Evolutionary conservation across 306 rosid species (phyloP), one percentile per base, ranked within the genome.

Genomic region (Inga laurina): DNA sequence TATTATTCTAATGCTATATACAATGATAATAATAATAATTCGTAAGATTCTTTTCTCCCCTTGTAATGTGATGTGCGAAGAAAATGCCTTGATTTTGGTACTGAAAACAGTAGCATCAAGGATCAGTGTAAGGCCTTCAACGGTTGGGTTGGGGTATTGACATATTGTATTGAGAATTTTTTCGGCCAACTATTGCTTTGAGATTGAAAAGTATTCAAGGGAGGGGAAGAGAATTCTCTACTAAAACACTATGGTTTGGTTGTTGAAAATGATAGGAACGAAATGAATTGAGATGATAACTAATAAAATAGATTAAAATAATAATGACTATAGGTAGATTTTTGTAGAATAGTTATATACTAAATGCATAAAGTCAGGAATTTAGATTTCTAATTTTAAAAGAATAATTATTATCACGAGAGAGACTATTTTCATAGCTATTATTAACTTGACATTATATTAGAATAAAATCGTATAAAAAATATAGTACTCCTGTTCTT

Each of bases 401-500:
- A 49, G 56, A 15, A 15, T 49, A 12, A 54, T 54, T 19, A 19
- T 54, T 21, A 52, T 18, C 22, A 19, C 7, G 10, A 18, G 22
- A 52, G 19, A 18, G 61, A 54, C 22, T 54, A 54, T 16, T 16
- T 16, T 19, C 24, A 54, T 5, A 15, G n/a, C 2, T 16, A 51
- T 14, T 4, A 51, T 15, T 16, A 15, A 51, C 57, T 16, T 1
- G 1, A 14, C 57, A 51, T 51, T 15, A 51, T 16, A 51, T 51
- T 16, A 16, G n/a, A 51, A 3, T 16, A 51, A 5, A 51, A 51
- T 16, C n/a, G 0, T 51, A 51, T 3, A 51, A 16, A 39, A 6
- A 5, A 5, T 37, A 4, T 37, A 37, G 7, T 37, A 0, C 8
- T 37, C 41, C 0, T 5, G 1, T 37, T 0, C 0, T 37, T 37